Evolutionary conservation across 2,329 filamentous ascomycete genomes (phyloP).

Genomic region (Botrytis cinerea): DNA sequence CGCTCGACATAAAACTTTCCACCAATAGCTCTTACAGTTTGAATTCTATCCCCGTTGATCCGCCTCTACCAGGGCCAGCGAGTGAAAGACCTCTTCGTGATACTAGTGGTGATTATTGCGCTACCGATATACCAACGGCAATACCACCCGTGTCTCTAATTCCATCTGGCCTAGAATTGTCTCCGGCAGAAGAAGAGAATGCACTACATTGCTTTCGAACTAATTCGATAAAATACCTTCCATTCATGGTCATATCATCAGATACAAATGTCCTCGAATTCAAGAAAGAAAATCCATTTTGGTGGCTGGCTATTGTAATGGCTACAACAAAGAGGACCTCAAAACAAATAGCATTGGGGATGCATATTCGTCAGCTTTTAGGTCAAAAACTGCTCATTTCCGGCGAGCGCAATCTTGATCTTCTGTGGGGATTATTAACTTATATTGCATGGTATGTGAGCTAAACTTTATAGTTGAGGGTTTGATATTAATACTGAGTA

Average conservation of each 20-base stretch:
- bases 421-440: constrained; percentile 52
- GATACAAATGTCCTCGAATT: constrained; percentile 46
- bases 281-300: constrained; percentile 48
- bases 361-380: constrained; percentile 48
- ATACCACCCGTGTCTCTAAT: neutral
- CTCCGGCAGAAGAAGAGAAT: constrained; percentile 45
- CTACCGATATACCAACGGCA: neutral
- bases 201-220: constrained; percentile 47
- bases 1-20: neutral
- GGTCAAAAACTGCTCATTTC: constrained; percentile 51
- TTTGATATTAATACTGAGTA: constrained; percentile 28
- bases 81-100: neutral
- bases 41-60: neutral
- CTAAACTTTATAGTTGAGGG: neutral
- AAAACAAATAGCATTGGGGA: constrained; percentile 46
- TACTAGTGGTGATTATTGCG: neutral
- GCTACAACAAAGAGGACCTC: constrained; percentile 48
- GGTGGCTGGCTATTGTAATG: constrained; percentile 53
- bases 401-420: constrained; percentile 53
- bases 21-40: neutral
- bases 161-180: constrained; percentile 33
- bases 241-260: constrained; percentile 48
- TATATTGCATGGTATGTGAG: constrained; percentile 17
- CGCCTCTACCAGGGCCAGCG: neutral
- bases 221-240: constrained; percentile 48